Evolutionary conservation across 2,329 filamentous ascomycete genomes (phyloP).

Genomic region (Aspergillus spinulosporus): DNA sequence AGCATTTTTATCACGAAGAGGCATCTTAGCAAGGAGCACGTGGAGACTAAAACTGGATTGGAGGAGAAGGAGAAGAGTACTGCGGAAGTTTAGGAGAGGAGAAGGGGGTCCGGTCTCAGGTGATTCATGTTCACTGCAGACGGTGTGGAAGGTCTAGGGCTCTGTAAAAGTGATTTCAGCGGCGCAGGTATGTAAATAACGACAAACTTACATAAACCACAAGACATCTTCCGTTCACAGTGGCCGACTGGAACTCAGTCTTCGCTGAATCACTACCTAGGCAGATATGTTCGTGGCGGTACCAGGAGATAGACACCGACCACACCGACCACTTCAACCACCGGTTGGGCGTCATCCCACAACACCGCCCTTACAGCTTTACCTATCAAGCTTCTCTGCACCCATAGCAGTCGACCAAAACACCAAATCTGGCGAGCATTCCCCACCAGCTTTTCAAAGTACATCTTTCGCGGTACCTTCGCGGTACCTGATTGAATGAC

Average conservation of each 20-base stretch:
- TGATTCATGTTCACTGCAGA: neutral
- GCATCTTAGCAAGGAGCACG: constrained; percentile 24
- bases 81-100: neutral
- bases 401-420: too few relatives aligned
- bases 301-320: too few relatives aligned
- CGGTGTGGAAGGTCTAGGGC: neutral
- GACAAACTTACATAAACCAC: neutral
- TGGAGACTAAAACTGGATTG: constrained; percentile 25
- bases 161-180: neutral
- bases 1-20: constrained; percentile 31
- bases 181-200: neutral
- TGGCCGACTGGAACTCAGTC: neutral
- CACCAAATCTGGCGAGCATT: too few relatives aligned
- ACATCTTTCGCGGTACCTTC: too few relatives aligned
- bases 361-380: too few relatives aligned
- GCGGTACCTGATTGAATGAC: too few relatives aligned
- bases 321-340: too few relatives aligned
- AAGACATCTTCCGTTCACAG: neutral
- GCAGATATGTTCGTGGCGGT: too few relatives aligned
- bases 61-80: constrained; percentile 18
- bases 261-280: too few relatives aligned
- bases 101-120: neutral
- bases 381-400: too few relatives aligned
- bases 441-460: too few relatives aligned
- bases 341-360: too few relatives aligned